phyloP scores from a whole-genome alignment of 2,329 filamentous ascomycete species.

The Botrytis medusae region DNA sequence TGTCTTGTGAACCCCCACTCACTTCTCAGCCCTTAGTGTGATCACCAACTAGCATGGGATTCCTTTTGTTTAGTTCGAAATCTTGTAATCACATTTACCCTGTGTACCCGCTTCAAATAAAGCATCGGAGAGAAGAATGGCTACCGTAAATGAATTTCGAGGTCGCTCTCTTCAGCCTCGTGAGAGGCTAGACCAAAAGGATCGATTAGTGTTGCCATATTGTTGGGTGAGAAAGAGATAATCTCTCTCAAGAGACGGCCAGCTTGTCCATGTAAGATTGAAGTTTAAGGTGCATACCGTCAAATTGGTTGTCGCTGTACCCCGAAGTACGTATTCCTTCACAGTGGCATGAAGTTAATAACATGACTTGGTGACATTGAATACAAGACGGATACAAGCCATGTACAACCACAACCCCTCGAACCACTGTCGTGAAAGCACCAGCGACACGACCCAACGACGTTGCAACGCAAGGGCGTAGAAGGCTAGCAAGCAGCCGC shows the following conservation, averaged over 20 bases:
- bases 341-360: slow-evolving; percentile 14
- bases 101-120: slow-evolving; percentile 29
- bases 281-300: slow-evolving; percentile 11
- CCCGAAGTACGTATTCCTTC: slow-evolving; percentile 10
- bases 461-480: slow-evolving; percentile 21
- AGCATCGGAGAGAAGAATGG: slow-evolving; percentile 22
- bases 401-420: slow-evolving; percentile 21
- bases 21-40: slow-evolving; percentile 17
- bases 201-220: not conserved
- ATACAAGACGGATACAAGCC: slow-evolving; percentile 19
- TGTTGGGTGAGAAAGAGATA: not conserved
- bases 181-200: not conserved
- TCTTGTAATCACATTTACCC: slow-evolving; percentile 8
- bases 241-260: not conserved
- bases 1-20: slow-evolving; percentile 26
- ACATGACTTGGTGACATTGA: slow-evolving; percentile 18
- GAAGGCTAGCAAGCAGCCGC: slow-evolving; percentile 19
- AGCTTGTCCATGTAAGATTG: slow-evolving; percentile 6
- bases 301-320: slow-evolving; percentile 11
- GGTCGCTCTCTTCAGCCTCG: slow-evolving; percentile 2
- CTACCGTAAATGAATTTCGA: not conserved
- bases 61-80: slow-evolving; percentile 19
- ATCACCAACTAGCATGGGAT: slow-evolving; percentile 19
- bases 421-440: slow-evolving; percentile 11
- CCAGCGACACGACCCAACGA: slow-evolving; percentile 16